phyloP scores from a whole-genome alignment of 352 stramenopile species.

The Globisporangium cylindrosporum region DNA sequence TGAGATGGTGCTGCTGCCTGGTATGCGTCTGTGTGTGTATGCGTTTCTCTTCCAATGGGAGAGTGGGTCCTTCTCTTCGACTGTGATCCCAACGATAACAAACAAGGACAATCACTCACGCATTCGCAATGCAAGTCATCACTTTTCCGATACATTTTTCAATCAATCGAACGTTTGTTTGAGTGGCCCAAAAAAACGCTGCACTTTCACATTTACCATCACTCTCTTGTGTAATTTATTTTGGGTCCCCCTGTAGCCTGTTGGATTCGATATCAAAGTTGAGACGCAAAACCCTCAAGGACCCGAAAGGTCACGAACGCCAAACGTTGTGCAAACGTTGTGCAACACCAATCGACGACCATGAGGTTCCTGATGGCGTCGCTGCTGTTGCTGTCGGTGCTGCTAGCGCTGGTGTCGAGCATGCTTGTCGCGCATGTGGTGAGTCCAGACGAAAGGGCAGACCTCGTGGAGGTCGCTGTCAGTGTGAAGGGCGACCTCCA shows the following conservation, averaged over 20 bases:
- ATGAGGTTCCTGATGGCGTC: background rate
- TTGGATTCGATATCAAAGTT: background rate
- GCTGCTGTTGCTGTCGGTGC: background rate
- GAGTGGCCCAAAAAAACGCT: too few species aligned
- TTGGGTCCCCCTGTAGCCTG: too few species aligned
- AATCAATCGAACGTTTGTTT: too few species aligned
- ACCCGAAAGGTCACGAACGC: background rate
- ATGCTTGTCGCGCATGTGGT: background rate
- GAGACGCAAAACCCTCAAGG: background rate
- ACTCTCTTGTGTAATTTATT: too few species aligned
- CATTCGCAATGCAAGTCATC: background rate
- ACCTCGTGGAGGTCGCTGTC: conserved; percentile 13
- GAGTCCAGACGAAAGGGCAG: background rate
- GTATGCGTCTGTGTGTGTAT: background rate
- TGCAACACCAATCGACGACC: background rate
- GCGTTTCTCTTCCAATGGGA: conserved; percentile 6
- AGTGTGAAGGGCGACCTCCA: background rate
- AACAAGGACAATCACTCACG: conserved; percentile 5
- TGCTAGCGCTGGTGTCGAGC: background rate
- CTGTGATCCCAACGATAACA: background rate
- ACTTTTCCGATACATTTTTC: too few species aligned
- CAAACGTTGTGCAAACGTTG: background rate
- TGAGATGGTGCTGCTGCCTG: background rate
- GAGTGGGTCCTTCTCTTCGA: background rate
- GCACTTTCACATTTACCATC: too few species aligned